Evolutionary conservation across 2,329 filamentous ascomycete species (phyloP), one percentile per base, ranked within the genome.

Genomic region (Metarhizium album): DNA sequence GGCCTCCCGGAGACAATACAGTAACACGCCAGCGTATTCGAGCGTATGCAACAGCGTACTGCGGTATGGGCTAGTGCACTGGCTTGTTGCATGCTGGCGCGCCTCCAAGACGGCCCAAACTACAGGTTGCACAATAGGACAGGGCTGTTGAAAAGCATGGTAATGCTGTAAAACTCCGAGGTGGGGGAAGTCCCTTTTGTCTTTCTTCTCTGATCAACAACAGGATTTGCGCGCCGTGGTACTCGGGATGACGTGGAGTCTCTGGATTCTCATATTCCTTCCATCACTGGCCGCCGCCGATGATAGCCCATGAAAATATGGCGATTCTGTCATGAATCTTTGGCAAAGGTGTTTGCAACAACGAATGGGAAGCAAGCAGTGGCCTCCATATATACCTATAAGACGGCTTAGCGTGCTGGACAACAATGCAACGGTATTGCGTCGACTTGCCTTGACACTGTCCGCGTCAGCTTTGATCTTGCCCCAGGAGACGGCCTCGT

Each of bases 401-500:
- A 20, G 81, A 53, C 23, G 46, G n/a, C 9, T 52, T 27, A 52
- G 51, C 33, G 9, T 31, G 33, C 48, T 20, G n/a, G 5, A 33
- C 14, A 8, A 2, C 22, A 4, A 40, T 3, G 5, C 2, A 27
- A 31, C 45, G 37, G 45, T 33, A 27, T n/a, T 43, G 18, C 2
- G 11, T 37, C 20, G 22, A 43, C 73, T 58, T 66, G 89, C 87
- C 82, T 97, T 98, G 51, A 97, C 90, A 60, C 83, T 86, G 55
- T 93, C 85, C 1, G 86, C 93, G 48, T 84, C 87, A 42, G 83
- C 75, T 69, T 94, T 96, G 68, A 98, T 96, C 75, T 98, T 98
- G 3, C 93, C 93, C 93, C 93, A 98, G 55, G 90, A 96, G 16
- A 98, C 87, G 4, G 93, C 93, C 71, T 98, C 93, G 62, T 98